phyloP scores from a whole-genome alignment of 345 rosid species.

The Geranium rotundifolium region DNA sequence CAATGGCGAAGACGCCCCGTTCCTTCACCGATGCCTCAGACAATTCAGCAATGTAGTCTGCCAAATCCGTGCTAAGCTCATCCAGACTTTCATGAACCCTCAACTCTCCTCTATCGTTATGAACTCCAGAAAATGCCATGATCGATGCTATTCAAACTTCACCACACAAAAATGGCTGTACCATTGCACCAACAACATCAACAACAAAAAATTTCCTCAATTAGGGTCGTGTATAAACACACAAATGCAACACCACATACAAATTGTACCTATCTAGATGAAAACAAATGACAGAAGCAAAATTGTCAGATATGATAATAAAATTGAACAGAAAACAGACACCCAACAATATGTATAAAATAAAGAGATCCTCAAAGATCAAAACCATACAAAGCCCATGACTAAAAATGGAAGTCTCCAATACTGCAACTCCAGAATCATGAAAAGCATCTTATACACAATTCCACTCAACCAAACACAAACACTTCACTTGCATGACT shows the following conservation, averaged over 20 bases:
- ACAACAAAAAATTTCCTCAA: too few relatives aligned
- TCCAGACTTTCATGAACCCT: constrained; percentile 66
- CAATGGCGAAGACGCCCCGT: constrained; percentile 69
- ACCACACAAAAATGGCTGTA: constrained; percentile 4
- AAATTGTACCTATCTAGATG: neutral
- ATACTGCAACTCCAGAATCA: neutral
- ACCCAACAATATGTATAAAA: neutral
- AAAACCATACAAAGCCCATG: neutral
- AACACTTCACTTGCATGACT: constrained; percentile 1
- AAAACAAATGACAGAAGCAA: neutral
- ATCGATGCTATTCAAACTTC: constrained; percentile 28
- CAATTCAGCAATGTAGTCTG: constrained; percentile 67
- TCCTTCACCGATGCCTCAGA: constrained; percentile 82
- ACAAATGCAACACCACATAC: neutral
- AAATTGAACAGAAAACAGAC: neutral
- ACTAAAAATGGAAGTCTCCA: too few relatives aligned
- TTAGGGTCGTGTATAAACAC: too few relatives aligned
- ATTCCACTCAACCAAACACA: constrained; percentile 1
- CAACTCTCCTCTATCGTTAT: constrained; percentile 50
- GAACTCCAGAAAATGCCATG: constrained; percentile 56
- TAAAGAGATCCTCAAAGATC: neutral
- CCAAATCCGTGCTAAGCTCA: constrained; percentile 75
- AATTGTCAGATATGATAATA: too few relatives aligned
- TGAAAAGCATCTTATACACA: neutral
- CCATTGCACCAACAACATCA: constrained; percentile 7